Base-by-base conservation (phyloP, 768 basidiomycete species). In the Punctularia strigosozonata region DNA sequence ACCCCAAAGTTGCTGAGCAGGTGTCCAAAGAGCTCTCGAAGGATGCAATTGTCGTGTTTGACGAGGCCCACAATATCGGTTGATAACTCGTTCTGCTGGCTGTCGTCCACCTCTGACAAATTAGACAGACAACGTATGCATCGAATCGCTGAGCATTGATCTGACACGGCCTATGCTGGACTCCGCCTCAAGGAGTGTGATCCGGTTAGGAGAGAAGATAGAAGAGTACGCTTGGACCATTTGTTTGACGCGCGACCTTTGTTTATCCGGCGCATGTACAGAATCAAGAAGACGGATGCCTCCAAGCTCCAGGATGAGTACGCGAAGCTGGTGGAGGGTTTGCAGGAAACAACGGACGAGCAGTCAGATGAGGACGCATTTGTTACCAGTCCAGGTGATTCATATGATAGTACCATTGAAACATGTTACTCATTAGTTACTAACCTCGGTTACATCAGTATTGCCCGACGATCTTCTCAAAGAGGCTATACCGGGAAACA, bases 21-120 rank as follows among this genome's bases (percentile, higher is more conserved):
- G 95, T 99, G 12, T 98, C 95, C 2, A 92, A 89, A 53, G 95
- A 99, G 57, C 69, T 99, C 63, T 87, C 85, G 6, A 98, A 97
- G 52, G 95, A 99, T 56, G 83, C 90, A 22, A 99, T 99, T 38
- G 91, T 99, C 26, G 95, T 99, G 2, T 99, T 99, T 52, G 95
- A 99, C 52, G 95, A 99, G 55, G 95, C 95, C 13, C 95, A 99
- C 60, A 99, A 99, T 56, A 99, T 99, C 37, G 92, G 92, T 91
- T 49, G 41, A 69, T 46, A 20, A 14, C 33, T 13, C 20, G 40
- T 39, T 36, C 38, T 26, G 26, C 30, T 25, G 19, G 14, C 18
- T 2, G 23, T 36, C 18, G 30, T 24, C 38, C 25, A 31, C 42
- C 39, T 12, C 51, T 31, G 17, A 31, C 10, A 40, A 31, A 20